These are phyloP conservation scores for Hypocreales sp. DNA, from an alignment of 2,329 filamentous ascomycete species.

Conservation along the genomic window DNA sequence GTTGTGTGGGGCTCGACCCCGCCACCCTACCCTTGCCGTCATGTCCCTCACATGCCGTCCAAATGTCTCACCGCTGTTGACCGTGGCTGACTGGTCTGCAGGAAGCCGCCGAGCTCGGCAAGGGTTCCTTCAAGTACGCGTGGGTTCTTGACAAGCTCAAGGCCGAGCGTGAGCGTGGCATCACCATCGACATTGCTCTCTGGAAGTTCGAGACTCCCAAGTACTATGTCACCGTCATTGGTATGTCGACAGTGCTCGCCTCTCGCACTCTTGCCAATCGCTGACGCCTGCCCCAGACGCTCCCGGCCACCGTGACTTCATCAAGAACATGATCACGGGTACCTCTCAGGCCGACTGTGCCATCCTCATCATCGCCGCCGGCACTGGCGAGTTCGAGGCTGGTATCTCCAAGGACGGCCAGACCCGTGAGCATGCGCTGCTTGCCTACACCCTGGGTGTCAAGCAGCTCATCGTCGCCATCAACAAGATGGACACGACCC, in stretches of 20 bases:
- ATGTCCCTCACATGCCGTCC: too few species aligned
- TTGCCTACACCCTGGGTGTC: constrained; percentile 99
- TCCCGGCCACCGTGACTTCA: constrained; percentile 99
- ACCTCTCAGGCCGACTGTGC: constrained; percentile 99
- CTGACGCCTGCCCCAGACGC: constrained; percentile 47
- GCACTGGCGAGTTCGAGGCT: constrained; percentile 99
- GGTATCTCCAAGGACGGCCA: constrained; percentile 99
- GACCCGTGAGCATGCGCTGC: constrained; percentile 99
- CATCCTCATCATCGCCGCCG: constrained; percentile 98
- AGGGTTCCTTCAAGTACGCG: constrained; percentile 99
- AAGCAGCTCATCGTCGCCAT: constrained; percentile 99
- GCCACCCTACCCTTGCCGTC: too few species aligned
- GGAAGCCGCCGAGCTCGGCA: constrained; percentile 98
- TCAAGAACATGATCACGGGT: constrained; percentile 99
- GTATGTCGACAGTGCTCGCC: constrained; percentile 47
- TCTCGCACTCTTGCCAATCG: not conserved
- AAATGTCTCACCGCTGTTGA: constrained; percentile 1
- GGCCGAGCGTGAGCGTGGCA: constrained; percentile 99
- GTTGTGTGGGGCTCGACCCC: constrained; percentile 1
- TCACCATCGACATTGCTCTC: constrained; percentile 99
- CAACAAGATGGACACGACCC: constrained; percentile 99
- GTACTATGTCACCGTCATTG: constrained; percentile 97
- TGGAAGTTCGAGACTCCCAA: constrained; percentile 99
- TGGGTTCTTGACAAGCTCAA: constrained; percentile 99
- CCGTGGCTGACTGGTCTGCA: constrained; percentile 22